These are phyloP conservation scores for Fusarium cicatricum DNA, from an alignment of 2,329 filamentous ascomycete species.

Conservation along the genomic window DNA sequence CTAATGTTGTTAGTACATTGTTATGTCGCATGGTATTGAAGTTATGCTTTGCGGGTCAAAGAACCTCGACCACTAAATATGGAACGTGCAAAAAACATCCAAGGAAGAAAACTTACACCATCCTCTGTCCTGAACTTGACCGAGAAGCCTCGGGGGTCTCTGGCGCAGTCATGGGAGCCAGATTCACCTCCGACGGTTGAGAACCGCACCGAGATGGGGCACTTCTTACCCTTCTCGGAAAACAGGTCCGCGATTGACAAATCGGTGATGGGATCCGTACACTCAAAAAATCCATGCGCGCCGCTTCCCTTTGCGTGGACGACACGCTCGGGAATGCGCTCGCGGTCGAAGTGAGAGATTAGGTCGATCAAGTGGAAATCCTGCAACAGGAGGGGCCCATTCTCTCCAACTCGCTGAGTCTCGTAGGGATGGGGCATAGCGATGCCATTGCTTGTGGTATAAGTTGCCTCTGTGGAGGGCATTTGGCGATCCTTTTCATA, in stretches of 20 bases:
- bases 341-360: constrained; percentile 67
- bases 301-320: constrained; percentile 68
- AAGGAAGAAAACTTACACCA: constrained; percentile 21
- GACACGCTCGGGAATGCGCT: constrained; percentile 68
- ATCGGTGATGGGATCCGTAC: constrained; percentile 58
- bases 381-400: constrained; percentile 64
- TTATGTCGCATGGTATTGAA: too few species aligned
- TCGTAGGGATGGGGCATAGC: constrained; percentile 67
- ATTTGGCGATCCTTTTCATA: constrained; percentile 52
- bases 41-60: too few species aligned
- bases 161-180: constrained; percentile 74
- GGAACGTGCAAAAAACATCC: too few species aligned
- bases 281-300: constrained; percentile 63
- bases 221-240: constrained; percentile 72
- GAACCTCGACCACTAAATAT: too few species aligned
- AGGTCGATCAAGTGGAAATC: constrained; percentile 70
- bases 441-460: constrained; percentile 64
- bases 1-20: too few species aligned
- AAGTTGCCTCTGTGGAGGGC: constrained; percentile 53
- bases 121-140: constrained; percentile 73
- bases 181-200: constrained; percentile 80
- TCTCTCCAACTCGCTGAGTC: constrained; percentile 63
- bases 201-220: constrained; percentile 72
- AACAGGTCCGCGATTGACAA: constrained; percentile 62
- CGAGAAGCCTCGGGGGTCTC: constrained; percentile 76